phyloP scores from a whole-genome alignment of 169 alveolate species.

The Plasmodium cynomolgi region DNA sequence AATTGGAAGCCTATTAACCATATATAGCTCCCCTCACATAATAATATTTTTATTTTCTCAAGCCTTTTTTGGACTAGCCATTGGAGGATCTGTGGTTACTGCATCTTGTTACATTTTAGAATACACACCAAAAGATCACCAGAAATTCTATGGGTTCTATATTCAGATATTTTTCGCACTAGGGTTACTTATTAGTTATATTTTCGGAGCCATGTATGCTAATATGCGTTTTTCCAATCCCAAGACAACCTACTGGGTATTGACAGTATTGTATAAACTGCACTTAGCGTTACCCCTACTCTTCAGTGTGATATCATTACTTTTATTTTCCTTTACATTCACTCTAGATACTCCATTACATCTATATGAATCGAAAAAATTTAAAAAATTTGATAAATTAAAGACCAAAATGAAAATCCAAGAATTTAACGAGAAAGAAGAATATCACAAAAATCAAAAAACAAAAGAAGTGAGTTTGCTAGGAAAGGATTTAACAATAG shows the following conservation, averaged over 20 bases:
- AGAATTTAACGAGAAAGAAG: conserved; percentile 22
- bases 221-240: background rate
- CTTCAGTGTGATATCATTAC: conserved; percentile 22
- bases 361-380: conserved; percentile 44
- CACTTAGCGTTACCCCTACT: conserved; percentile 22
- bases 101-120: conserved; percentile 46
- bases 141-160: conserved; percentile 44
- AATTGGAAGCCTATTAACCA: conserved; percentile 36
- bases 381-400: conserved; percentile 22
- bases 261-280: conserved; percentile 12
- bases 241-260: background rate
- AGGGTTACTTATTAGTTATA: conserved; percentile 48
- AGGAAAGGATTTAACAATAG: conserved; percentile 10
- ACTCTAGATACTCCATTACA: conserved; percentile 61
- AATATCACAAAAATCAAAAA: conserved; percentile 18
- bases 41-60: conserved; percentile 49
- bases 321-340: conserved; percentile 11
- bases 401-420: conserved; percentile 11
- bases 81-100: conserved; percentile 60
- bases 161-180: conserved; percentile 60
- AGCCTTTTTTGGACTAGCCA: conserved; percentile 66
- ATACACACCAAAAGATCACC: conserved; percentile 44
- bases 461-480: conserved; percentile 21
- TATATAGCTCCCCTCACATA: conserved; percentile 44
- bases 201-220: conserved; percentile 52